Base-by-base conservation (phyloP, 352 stramenopile genomes). In the Pythium brassicae region DNA sequence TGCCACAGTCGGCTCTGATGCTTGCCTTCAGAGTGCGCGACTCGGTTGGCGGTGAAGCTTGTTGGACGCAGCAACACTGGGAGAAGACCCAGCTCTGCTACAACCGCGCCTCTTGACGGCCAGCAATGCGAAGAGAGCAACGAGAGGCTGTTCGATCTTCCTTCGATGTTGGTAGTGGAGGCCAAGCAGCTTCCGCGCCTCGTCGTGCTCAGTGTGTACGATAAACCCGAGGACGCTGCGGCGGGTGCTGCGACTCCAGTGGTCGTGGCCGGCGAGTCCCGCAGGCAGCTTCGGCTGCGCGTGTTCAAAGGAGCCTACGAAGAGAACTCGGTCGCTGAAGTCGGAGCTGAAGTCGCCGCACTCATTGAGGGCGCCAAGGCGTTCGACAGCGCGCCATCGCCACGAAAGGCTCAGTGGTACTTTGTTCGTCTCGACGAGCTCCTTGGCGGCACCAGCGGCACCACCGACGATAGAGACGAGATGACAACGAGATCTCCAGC, bases 261-360 rank as follows among this genome's bases (percentile, higher is more conserved):
- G 19, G 32, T 62, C 10, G 69, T 83, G 0, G 9, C 22, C 12
- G 72, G 72, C 14, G 77, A 87, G 48, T 73, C 62, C 10, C 49
- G 58, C 29, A 66, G 74, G 20, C 61, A 32, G 3, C 44, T 85
- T 34, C 63, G 65, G 14, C 23, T 85, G 12, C 64, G 66, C 4
- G 55, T 85, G 7, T 82, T 80, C 50, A 61, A 82, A 62, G 74
- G 69, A 2, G 26, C 54, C 4, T 49, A 34, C 56, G 25, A 44
- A 5, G 23, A 32, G 9, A 32, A 35, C 25, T 22, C 12, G 27
- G 46, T 20, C 17, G 14, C 19, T 29, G 5, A 6, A 17, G 15
- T 8, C 37, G 27, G 1, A 9, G 6, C n/a, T 17, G 17, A 14
- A 14, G 3, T 2, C 15, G 25, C n/a, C 9, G 11, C 19, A 53